Evolutionary conservation across 2,329 filamentous ascomycete genomes (phyloP).

Genomic region (Fonsecaea monophora): DNA sequence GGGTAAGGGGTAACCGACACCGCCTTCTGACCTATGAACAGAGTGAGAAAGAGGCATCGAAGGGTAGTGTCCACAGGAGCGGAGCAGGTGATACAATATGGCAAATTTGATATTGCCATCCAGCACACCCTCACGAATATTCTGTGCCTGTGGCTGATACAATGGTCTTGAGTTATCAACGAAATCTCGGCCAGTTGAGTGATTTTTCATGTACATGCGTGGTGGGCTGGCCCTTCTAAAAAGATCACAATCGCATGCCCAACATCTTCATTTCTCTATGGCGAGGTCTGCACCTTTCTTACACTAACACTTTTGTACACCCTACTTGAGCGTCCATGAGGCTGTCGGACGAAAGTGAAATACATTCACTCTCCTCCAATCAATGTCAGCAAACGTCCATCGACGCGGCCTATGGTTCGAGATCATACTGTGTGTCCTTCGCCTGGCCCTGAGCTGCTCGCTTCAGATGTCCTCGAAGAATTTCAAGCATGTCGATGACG

Average conservation of each 20-base stretch:
- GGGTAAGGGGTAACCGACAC: neutral
- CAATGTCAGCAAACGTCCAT: neutral
- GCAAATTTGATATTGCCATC: neutral
- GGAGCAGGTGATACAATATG: neutral
- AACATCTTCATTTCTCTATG: too few species aligned
- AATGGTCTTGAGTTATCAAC: too few species aligned
- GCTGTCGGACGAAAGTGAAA: neutral
- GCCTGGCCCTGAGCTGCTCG: neutral
- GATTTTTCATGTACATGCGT: too few species aligned
- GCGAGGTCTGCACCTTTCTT: too few species aligned
- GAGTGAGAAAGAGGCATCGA: neutral
- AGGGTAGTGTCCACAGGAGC: neutral
- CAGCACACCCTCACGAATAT: neutral
- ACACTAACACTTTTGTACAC: too few species aligned
- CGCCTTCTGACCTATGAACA: neutral
- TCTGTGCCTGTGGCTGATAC: neutral
- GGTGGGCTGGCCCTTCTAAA: too few species aligned
- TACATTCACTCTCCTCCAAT: neutral
- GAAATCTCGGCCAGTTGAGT: too few species aligned
- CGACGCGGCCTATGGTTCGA: neutral
- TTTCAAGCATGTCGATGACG: neutral
- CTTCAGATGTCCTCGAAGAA: neutral
- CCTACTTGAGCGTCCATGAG: too few species aligned
- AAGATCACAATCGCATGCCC: too few species aligned
- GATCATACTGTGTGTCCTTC: neutral